Evolutionary conservation across 2,329 filamentous ascomycete species (phyloP).

Genomic region (Zalaria sp.): DNA sequence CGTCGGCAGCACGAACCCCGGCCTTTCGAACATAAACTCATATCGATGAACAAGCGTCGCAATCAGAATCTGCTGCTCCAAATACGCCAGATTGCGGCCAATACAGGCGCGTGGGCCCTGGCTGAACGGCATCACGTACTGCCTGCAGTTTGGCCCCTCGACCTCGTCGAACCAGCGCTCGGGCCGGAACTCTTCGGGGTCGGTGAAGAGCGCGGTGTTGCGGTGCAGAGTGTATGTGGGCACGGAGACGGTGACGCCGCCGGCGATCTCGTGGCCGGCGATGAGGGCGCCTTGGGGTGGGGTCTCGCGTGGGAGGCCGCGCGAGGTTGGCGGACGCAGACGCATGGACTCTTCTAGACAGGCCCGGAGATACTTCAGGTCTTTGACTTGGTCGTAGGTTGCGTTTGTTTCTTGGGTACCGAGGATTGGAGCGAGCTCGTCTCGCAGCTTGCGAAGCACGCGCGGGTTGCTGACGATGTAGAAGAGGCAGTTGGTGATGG

Average conservation of each 20-base stretch:
- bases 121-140: too few species aligned
- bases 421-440: constrained; percentile 33
- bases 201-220: constrained; percentile 32
- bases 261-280: constrained; percentile 30
- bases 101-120: constrained; percentile 13
- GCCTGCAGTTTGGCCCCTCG: constrained; percentile 5
- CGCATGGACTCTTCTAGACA: constrained; percentile 38
- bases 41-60: constrained; percentile 21
- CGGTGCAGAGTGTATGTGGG: constrained; percentile 39
- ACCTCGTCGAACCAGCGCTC: constrained; percentile 32
- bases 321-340: constrained; percentile 28
- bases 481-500: constrained; percentile 40
- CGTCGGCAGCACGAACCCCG: constrained; percentile 1
- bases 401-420: constrained; percentile 24
- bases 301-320: constrained; percentile 33
- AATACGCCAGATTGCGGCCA: constrained; percentile 11
- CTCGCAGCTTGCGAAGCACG: constrained; percentile 24
- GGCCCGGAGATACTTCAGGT: constrained; percentile 38
- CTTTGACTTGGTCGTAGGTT: constrained; percentile 35
- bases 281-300: constrained; percentile 26
- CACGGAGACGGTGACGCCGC: constrained; percentile 29
- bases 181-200: constrained; percentile 32
- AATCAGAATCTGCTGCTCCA: constrained; percentile 14
- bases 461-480: constrained; percentile 35
- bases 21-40: constrained; percentile 21